Percentiles rank a stretch among this genome's conserved stretches.
Conservation (phyloP, 2,329 filamentous ascomycete species). For the Fusarium falciforme region DNA sequence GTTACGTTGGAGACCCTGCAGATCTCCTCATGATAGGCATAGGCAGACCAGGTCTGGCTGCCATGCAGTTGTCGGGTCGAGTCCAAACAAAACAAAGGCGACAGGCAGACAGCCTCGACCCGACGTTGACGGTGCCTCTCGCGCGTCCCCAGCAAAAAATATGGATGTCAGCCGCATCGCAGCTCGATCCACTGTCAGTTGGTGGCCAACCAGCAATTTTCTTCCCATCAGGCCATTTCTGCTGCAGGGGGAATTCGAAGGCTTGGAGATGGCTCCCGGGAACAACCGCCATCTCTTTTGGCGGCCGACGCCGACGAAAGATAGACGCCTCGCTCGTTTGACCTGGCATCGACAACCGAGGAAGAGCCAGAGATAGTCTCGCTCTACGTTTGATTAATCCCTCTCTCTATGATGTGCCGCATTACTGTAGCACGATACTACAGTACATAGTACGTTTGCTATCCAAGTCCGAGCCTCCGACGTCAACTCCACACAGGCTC, state of each 20-base stretch:
- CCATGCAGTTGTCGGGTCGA: conserved; percentile 7
- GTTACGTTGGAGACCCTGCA: conserved; percentile 22
- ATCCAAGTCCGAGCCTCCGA: not conserved
- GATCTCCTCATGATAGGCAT: not conserved
- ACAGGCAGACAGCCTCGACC: not conserved
- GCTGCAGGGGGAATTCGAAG: conserved; percentile 36
- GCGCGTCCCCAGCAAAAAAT: not conserved
- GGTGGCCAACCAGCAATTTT: conserved; percentile 28
- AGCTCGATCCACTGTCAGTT: conserved; percentile 25
- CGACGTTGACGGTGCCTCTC: not conserved
- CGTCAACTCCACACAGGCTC: not conserved
- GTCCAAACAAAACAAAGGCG: conserved; percentile 9
- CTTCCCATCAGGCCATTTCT: conserved; percentile 39
- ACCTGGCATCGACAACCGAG: conserved; percentile 17
- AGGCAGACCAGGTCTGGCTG: conserved; percentile 8
- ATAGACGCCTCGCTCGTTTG: conserved; percentile 3
- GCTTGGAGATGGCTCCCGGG: conserved; percentile 14
- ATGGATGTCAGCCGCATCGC: conserved; percentile 24
- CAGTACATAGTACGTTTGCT: not conserved
- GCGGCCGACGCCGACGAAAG: conserved; percentile 25
- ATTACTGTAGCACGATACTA: not conserved
- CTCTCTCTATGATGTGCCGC: not conserved
- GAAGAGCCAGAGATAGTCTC: not conserved
- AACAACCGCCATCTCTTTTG: conserved; percentile 22
- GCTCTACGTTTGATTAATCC: not conserved